A percentile compares a stretch with the other conserved stretches of the same genome.
Conservation (phyloP, 139 green algal species). For the Tetradesmus lagerheimii region DNA sequence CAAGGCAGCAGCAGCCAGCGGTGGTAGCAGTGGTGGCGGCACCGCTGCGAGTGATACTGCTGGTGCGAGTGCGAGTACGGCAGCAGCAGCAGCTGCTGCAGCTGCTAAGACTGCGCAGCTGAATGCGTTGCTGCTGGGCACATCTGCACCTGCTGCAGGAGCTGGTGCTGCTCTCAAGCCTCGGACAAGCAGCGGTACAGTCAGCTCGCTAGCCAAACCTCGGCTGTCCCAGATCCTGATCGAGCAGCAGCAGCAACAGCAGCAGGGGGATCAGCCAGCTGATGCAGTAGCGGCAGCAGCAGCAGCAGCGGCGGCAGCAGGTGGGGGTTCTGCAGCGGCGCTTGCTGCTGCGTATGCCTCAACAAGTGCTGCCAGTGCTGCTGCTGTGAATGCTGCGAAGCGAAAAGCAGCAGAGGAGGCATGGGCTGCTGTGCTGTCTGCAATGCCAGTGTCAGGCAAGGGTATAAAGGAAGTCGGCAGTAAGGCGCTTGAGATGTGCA, state of each 20-base stretch:
- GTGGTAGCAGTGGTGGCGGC: background rate
- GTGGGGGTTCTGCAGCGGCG: background rate
- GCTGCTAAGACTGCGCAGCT: background rate
- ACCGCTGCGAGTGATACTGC: background rate
- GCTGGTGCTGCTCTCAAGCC: background rate
- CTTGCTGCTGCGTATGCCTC: background rate
- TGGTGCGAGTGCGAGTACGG: background rate
- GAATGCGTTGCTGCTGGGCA: background rate
- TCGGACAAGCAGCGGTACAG: background rate
- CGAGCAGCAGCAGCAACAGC: conserved; percentile 4
- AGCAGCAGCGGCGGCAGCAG: background rate
- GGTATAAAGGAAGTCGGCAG: conserved; percentile 14
- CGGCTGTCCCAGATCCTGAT: background rate
- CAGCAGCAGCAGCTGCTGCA: background rate
- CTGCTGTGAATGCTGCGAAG: background rate
- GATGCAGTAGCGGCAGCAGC: background rate
- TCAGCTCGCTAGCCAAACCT: background rate
- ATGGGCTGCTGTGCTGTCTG: conserved; percentile 14
- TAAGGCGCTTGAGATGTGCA: conserved; percentile 28
- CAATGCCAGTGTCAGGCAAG: conserved; percentile 12
- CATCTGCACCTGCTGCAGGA: background rate
- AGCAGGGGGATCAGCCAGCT: background rate
- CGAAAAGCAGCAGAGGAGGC: conserved; percentile 11
- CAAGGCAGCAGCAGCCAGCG: background rate
- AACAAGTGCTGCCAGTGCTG: background rate